Base-by-base conservation (phyloP, 2,329 filamentous ascomycete genomes). In the Beauveria asiatica region DNA sequence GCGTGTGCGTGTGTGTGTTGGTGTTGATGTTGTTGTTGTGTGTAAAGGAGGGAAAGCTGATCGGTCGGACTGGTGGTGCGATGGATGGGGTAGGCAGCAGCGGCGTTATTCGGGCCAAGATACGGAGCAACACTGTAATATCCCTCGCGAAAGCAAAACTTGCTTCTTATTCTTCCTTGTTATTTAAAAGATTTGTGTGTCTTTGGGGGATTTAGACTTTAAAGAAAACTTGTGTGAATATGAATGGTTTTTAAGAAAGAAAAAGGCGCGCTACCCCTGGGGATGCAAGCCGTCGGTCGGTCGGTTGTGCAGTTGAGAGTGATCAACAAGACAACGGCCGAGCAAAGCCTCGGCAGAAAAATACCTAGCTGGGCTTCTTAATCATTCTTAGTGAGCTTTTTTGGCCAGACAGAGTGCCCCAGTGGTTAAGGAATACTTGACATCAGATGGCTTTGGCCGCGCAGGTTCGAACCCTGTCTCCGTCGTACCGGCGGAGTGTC, bases 401-500 rank as follows among this genome's bases (percentile, higher is more conserved):
- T 13, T 13, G 30, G 11, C 5, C 10, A 33, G 33, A 10, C 45
- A 58, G 55, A 50, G 55, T 49, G 45, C 55, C 55, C 30, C 17
- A 58, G 45, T 46, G 55, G 55, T 25, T 5, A 30, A 16, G 44
- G 45, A 23, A 50, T 16, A 16, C 33, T 8, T 16, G 45, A 49
- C 19, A 57, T 57, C 27, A 8, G 27, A 50, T 57, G 45, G 19
- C 19, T 57, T 57, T 21, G 55, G 9, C 19, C 45, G 30, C 55
- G 55, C 45, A 57, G 55, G 55, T 57, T 57, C 55, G 55, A 57
- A 5, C 50, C 55, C 55, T 57, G 55, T 50, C 55, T 57, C 55
- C 23, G 55, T 57, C 55, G 55, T 49, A 3, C 3, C 2, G 53
- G 53, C 53, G 27, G 53, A 56, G 53, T 56, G 53, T 42, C 53